Evolutionary conservation across 345 rosid species (phyloP).

Genomic region (Gossypium arboreum): DNA sequence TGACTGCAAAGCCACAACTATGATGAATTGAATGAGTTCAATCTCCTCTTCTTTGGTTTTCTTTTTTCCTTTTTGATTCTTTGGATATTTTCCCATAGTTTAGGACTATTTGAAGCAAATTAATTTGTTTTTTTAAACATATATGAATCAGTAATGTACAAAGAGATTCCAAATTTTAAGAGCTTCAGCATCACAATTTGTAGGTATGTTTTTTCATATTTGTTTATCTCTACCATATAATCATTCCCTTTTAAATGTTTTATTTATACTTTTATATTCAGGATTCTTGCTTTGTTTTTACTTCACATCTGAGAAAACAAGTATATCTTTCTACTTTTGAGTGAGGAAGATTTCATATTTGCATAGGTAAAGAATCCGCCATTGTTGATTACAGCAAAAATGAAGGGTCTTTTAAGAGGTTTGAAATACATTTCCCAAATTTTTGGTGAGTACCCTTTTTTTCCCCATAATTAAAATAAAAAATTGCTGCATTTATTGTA

Average conservation of each 20-base stretch:
- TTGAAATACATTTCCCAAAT: conserved; percentile 63
- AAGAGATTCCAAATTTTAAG: neutral
- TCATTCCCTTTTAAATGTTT: neutral
- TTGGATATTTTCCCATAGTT: neutral
- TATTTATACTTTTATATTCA: neutral
- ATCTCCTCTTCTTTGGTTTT: neutral
- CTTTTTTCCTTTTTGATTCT: neutral
- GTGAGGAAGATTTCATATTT: neutral
- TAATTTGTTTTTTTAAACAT: neutral
- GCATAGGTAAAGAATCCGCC: neutral
- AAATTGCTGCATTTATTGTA: neutral
- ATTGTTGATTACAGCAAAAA: conserved; percentile 24
- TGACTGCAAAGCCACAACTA: neutral
- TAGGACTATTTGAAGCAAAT: neutral
- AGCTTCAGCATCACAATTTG: neutral
- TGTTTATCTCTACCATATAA: neutral
- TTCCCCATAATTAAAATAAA: neutral
- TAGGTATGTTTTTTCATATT: neutral
- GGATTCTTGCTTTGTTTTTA: conserved; percentile 4
- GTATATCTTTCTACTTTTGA: neutral
- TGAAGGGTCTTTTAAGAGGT: conserved; percentile 77
- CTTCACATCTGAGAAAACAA: neutral
- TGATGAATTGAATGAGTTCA: conserved; percentile 9
- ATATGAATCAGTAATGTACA: neutral
- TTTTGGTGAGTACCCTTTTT: conserved; percentile 39